phyloP scores from a whole-genome alignment of 2,329 filamentous ascomycete genomes.

The Trichocomaceae sp. region DNA sequence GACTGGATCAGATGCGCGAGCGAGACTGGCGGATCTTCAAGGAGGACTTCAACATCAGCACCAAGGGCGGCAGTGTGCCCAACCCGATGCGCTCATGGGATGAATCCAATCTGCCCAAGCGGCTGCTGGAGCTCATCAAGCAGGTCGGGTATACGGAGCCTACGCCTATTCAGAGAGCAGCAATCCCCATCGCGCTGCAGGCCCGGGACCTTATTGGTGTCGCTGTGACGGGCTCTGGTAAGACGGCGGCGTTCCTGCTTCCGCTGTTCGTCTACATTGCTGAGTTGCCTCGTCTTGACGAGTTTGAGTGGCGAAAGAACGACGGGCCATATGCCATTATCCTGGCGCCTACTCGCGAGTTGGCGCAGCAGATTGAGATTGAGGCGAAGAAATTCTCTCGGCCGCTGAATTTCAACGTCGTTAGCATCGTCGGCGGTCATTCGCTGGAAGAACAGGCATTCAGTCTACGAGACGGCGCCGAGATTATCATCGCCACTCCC shows the following conservation, averaged over 20 bases:
- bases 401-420: slow-evolving; percentile 86
- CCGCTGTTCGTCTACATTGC: slow-evolving; percentile 92
- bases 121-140: slow-evolving; percentile 73
- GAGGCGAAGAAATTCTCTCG: slow-evolving; percentile 89
- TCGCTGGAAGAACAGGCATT: slow-evolving; percentile 89
- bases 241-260: slow-evolving; percentile 90
- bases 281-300: slow-evolving; percentile 75
- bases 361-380: slow-evolving; percentile 94
- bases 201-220: slow-evolving; percentile 96
- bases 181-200: slow-evolving; percentile 90
- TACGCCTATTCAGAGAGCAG: slow-evolving; percentile 83
- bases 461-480: slow-evolving; percentile 81
- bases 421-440: slow-evolving; percentile 97
- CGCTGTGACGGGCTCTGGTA: slow-evolving; percentile 95
- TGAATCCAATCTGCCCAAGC: slow-evolving; percentile 72
- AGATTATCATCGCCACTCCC: slow-evolving; percentile 97
- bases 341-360: slow-evolving; percentile 88
- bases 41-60: slow-evolving; percentile 94
- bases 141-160: slow-evolving; percentile 87
- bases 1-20: slow-evolving; percentile 86
- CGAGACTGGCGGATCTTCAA: slow-evolving; percentile 99
- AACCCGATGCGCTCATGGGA: slow-evolving; percentile 94
- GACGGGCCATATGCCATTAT: slow-evolving; percentile 98
- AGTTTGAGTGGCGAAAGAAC: slow-evolving; percentile 76
- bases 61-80: slow-evolving; percentile 84